Conservation (phyloP, 495 filamentous ascomycete species). For the Bryoglossum gracile region DNA sequence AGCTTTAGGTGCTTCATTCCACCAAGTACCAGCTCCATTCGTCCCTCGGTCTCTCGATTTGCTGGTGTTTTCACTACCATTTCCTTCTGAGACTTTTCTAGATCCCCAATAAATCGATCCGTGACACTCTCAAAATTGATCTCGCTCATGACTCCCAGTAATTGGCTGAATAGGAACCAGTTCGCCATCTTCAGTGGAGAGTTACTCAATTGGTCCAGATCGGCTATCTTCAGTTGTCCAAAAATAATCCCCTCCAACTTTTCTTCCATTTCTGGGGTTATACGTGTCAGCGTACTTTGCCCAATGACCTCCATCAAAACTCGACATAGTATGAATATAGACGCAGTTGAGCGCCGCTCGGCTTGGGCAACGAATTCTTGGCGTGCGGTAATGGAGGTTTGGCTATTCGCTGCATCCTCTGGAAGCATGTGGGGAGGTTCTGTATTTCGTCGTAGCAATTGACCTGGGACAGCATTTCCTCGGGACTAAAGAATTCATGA, state of each 20-base stretch:
- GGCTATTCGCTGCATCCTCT: conserved; percentile 10
- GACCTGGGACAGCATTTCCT: conserved; percentile 35
- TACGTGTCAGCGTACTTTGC: conserved; percentile 72
- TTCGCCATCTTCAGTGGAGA: conserved; percentile 84
- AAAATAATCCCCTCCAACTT: conserved; percentile 87
- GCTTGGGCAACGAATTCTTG: conserved; percentile 65
- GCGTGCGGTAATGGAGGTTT: conserved; percentile 43
- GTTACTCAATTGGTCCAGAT: conserved; percentile 68
- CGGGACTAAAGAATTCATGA: conserved; percentile 14
- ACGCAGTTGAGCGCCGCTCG: conserved; percentile 82
- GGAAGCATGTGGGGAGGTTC: conserved; percentile 35
- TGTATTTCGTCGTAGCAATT: conserved; percentile 46
- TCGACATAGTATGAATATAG: conserved; percentile 90
- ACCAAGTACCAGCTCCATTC: conserved; percentile 73
- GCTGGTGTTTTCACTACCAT: conserved; percentile 54
- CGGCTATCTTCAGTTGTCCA: conserved; percentile 78
- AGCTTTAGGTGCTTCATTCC: conserved; percentile 87
- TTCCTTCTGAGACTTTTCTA: conserved; percentile 68
- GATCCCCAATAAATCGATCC: conserved; percentile 69
- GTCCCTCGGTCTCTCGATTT: conserved; percentile 62
- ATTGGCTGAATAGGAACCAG: conserved; percentile 86
- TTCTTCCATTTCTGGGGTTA: conserved; percentile 75
- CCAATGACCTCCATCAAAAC: conserved; percentile 91
- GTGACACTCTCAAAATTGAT: conserved; percentile 80
- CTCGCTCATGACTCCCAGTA: conserved; percentile 91